phyloP scores from a whole-genome alignment of 257 asterid genomes.

The Nicotiana tomentosiformis region DNA sequence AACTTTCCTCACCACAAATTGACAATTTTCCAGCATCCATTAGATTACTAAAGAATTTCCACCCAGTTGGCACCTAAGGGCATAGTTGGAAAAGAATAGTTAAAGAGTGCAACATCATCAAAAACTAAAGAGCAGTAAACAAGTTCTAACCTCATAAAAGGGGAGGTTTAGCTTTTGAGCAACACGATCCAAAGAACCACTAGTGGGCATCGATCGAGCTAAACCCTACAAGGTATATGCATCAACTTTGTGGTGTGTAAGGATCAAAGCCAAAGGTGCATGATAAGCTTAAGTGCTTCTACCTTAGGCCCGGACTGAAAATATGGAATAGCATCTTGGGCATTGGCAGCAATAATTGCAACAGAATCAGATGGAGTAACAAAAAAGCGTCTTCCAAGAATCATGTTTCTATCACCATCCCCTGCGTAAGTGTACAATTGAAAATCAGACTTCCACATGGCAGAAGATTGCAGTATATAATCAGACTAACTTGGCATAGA shows the following conservation, averaged over 20 bases:
- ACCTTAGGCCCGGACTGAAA: conserved; percentile 85
- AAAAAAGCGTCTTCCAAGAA: conserved; percentile 82
- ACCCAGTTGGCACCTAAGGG: conserved; percentile 91
- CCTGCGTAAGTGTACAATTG: conserved; percentile 41
- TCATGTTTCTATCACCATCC: conserved; percentile 98
- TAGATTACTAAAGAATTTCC: conserved; percentile 96
- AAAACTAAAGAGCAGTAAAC: neutral
- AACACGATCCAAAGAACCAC: conserved; percentile 97
- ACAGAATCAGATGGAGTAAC: conserved; percentile 99
- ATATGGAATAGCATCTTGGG: conserved; percentile 81
- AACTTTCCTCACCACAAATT: conserved; percentile 98
- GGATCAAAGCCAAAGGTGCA: neutral
- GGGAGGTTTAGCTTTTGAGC: conserved; percentile 78
- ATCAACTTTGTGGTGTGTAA: neutral
- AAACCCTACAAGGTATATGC: conserved; percentile 49
- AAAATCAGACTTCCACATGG: neutral
- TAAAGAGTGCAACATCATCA: neutral
- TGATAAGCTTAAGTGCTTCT: neutral
- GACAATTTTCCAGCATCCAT: conserved; percentile 96
- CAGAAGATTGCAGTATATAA: neutral
- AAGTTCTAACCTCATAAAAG: conserved; percentile 59
- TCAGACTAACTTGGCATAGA: neutral
- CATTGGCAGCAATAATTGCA: conserved; percentile 94
- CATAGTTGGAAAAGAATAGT: neutral
- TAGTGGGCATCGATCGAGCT: conserved; percentile 99